Evolutionary conservation across 306 rosid species (phyloP), one percentile per base, ranked within the genome.

Genomic region (Vigna radiata): DNA sequence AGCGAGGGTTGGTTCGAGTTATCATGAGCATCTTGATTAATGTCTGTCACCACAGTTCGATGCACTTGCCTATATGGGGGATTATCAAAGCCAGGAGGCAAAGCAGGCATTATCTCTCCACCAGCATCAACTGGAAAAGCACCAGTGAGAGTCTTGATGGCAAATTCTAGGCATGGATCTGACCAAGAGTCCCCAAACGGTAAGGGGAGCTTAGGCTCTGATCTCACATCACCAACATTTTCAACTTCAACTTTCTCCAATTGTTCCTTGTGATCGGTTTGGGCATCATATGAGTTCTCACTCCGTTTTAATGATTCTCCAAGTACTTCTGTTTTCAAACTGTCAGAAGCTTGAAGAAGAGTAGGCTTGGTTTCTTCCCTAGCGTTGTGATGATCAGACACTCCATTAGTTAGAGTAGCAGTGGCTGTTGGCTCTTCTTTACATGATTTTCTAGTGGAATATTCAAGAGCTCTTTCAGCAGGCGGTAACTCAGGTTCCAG

Each of bases 161-260:
- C 97, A 76, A 89, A 95, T 70, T 95, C 97, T 68, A 92, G 84
- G 88, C 99, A 92, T 33, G 97, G 97, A 74, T 95, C 99, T 25
- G 93, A 88, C 97, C 97, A 95, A 61, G 89, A 83, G 86, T 89
- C 89, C 70, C 75, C 84, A 47, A 87, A 84, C 4, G 91, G 87
- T 68, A 81, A 83, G 59, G 91, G 49, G 16, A 77, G 68, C 65
- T 83, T 87, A 29, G 89, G 67, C 75, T 85, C 87, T 18, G 85
- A 68, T 49, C 82, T 78, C 78, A 74, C 86, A 50, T 70, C 55
- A 62, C 82, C 68, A 16, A 60, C 17, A 27, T 79, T 86, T 71
- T 81, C 87, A 67, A 81, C 78, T 85, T 77, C 85, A 79, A 72
- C 67, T 54, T 55, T 83, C 79, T 47, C 82, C 41, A 75, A 77